Conservation (phyloP, 1,284 basidiomycete species). For the Ceratobasidium papillatum region DNA sequence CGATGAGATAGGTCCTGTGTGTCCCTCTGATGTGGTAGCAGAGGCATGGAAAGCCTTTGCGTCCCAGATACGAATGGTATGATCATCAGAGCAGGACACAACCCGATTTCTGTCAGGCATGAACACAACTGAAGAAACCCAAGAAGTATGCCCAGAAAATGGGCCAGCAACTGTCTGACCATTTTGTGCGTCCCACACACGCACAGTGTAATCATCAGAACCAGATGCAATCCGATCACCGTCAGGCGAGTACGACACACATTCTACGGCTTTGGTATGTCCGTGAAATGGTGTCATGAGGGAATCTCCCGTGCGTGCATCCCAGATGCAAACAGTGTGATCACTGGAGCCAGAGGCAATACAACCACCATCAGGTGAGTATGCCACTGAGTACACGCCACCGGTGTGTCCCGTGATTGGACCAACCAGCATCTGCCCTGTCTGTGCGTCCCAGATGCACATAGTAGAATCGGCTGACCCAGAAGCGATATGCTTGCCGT, state of each 20-base stretch:
- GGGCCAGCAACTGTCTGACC: background rate
- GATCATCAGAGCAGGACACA: background rate
- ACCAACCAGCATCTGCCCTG: background rate
- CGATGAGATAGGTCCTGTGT: background rate
- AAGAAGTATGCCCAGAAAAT: background rate
- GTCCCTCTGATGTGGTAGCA: background rate
- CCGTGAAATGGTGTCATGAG: too few relatives aligned
- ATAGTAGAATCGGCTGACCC: constrained; percentile 24
- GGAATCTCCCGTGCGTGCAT: too few relatives aligned
- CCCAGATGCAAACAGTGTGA: too few relatives aligned
- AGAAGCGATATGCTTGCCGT: constrained; percentile 22
- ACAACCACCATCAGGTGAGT: background rate
- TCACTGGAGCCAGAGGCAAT: too few relatives aligned
- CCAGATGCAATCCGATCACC: background rate
- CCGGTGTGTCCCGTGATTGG: constrained; percentile 36
- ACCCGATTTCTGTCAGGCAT: background rate
- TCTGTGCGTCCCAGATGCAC: constrained; percentile 52
- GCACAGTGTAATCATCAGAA: background rate
- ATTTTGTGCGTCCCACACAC: background rate
- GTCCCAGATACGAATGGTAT: background rate
- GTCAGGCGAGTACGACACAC: background rate
- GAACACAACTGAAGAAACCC: background rate
- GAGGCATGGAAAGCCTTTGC: background rate
- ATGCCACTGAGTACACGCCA: constrained; percentile 28
- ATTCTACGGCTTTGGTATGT: background rate